Base-by-base conservation (phyloP, 257 asterid genomes). In the Dorcoceras hygrometricum region DNA sequence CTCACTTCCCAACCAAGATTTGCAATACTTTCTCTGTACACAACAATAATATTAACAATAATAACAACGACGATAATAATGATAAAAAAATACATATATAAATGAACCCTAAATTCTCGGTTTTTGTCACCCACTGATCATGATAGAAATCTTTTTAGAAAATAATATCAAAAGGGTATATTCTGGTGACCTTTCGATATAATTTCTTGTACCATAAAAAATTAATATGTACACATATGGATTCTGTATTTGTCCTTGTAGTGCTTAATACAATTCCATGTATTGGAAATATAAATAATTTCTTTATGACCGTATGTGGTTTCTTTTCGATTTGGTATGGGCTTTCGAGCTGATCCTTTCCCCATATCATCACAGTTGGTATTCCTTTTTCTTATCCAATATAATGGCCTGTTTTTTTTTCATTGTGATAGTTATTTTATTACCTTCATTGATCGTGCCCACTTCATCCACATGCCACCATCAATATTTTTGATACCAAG, bases 1-100 rank as follows among this genome's bases (percentile, higher is more conserved):
- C 66, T 60, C 71, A 22, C 65, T 64, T 22, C 63, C 71, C 69
- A 76, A 71, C 68, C 73, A 72, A 81, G 81, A 81, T 78, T 78
- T 79, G 77, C 77, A 73, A 80, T 59, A 59, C 36, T 69, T 80
- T 80, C 73, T 26, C 56, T 75, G 65, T 24, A 39, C 43, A 9
- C 5, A 36, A 36, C 2, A 36, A 2, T 11, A 36, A 10, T 10
- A 32, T 34, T 36, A 11, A 36, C 12, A 3, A 39, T 39, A 11
- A 39, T 39, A 0, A 14, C n/a, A 11, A 39, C 14, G 4, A 12
- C 14, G 19, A 14, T 39, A 39, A 39, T 39, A 14, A 12, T 39
- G 19, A 14, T 39, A 39, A 11, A 8, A 34, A 34, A 1, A 26
- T 26, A 29, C 6, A 6, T 6, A 29, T 5, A 51, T 11, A 39